Evolutionary conservation across 1,139 yeast genomes (phyloP).

Genomic region (Candida sp.): DNA sequence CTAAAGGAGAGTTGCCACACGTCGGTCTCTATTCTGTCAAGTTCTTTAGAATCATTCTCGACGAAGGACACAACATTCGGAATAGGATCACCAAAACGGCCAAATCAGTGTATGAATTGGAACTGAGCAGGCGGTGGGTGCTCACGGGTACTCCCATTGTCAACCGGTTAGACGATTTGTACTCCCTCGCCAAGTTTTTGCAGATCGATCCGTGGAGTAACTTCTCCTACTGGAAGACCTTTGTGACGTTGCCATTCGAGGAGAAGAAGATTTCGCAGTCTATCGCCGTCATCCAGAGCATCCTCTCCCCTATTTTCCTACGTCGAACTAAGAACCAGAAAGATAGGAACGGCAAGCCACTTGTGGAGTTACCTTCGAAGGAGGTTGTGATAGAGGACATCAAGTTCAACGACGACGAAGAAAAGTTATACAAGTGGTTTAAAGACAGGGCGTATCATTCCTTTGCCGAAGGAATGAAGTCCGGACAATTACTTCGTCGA

Average conservation of each 20-base stretch:
- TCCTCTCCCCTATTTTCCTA: constrained; percentile 80
- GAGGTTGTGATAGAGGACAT: constrained; percentile 72
- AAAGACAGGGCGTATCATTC: constrained; percentile 71
- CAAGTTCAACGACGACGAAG: constrained; percentile 69
- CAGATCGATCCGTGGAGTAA: constrained; percentile 90
- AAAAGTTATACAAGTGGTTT: constrained; percentile 69
- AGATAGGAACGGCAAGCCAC: constrained; percentile 73
- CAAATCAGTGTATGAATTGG: constrained; percentile 71
- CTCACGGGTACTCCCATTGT: constrained; percentile 96
- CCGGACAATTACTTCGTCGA: constrained; percentile 73
- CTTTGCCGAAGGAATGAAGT: constrained; percentile 62
- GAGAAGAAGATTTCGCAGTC: constrained; percentile 72
- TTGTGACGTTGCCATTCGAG: constrained; percentile 86
- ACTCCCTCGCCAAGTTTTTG: constrained; percentile 75
- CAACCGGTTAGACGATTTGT: constrained; percentile 86
- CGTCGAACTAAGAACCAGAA: constrained; percentile 82
- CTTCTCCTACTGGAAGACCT: constrained; percentile 87
- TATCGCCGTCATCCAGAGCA: constrained; percentile 80
- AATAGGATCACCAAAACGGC: constrained; percentile 84
- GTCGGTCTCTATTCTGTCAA: constrained; percentile 73
- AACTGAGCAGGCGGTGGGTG: constrained; percentile 78
- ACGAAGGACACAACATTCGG: constrained; percentile 92
- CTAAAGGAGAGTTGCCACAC: constrained; percentile 33
- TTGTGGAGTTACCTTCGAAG: constrained; percentile 81
- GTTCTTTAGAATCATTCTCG: constrained; percentile 81